These are phyloP conservation scores for Solanum sitiens DNA, from an alignment of 257 asterid genomes.

Conservation along the genomic window DNA sequence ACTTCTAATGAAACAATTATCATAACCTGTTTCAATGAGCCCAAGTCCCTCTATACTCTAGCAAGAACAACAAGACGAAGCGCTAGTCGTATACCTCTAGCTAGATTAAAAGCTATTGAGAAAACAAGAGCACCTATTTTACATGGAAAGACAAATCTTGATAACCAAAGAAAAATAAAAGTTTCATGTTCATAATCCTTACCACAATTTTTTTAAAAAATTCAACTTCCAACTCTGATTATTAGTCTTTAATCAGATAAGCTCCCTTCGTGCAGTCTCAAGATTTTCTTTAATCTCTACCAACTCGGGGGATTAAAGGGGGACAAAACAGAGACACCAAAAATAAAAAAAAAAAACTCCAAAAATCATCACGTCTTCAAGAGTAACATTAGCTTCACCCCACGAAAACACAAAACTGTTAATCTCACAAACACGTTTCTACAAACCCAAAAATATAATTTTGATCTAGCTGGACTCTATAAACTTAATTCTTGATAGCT, in stretches of 20 bases:
- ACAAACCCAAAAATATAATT: no score
- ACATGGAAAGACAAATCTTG: background rate
- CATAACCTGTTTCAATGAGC: background rate
- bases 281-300: background rate
- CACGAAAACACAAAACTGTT: background rate
- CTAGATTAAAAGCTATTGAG: conserved; percentile 12
- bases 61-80: background rate
- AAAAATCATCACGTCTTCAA: background rate
- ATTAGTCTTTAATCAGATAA: background rate
- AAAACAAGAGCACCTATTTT: conserved; percentile 1
- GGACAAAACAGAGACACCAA: background rate
- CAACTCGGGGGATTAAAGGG: background rate
- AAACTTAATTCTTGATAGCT: background rate
- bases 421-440: background rate
- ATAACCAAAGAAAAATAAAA: no score
- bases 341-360: no score
- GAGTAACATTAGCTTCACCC: background rate
- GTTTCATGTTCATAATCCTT: background rate
- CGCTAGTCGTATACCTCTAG: conserved; percentile 12
- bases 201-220: background rate
- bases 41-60: background rate
- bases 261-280: no score
- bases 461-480: no score
- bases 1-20: no score
- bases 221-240: background rate